Evolutionary conservation across 2,329 filamentous ascomycete species (phyloP).

Genomic region (Zalaria obscura): DNA sequence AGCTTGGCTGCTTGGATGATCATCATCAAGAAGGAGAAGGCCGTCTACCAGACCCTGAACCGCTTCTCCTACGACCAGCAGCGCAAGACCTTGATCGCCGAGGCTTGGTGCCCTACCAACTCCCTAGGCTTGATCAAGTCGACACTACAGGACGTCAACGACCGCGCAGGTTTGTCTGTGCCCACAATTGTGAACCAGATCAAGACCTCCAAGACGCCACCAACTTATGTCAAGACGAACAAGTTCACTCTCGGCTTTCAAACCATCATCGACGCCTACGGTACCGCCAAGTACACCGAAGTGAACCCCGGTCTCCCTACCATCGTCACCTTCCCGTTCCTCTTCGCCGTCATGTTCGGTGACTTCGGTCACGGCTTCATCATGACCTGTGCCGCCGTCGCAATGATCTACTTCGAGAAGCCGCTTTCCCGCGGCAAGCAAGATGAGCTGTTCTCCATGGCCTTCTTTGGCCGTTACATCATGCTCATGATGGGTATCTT

Average conservation of each 20-base stretch:
- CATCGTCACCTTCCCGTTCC: slow-evolving; percentile 96
- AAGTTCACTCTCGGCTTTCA: slow-evolving; percentile 98
- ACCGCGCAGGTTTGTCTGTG: slow-evolving; percentile 87
- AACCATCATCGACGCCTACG: slow-evolving; percentile 97
- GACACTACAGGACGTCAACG: slow-evolving; percentile 91
- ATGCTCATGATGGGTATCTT: slow-evolving; percentile 96
- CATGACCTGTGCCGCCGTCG: slow-evolving; percentile 68
- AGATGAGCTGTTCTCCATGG: slow-evolving; percentile 95
- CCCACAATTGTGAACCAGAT: slow-evolving; percentile 98
- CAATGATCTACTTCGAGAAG: slow-evolving; percentile 97
- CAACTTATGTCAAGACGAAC: slow-evolving; percentile 95
- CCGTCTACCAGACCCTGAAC: slow-evolving; percentile 89
- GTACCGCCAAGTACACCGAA: slow-evolving; percentile 92
- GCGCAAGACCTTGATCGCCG: slow-evolving; percentile 88
- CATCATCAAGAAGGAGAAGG: slow-evolving; percentile 95
- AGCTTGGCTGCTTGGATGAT: slow-evolving; percentile 96
- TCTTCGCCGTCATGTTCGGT: slow-evolving; percentile 99
- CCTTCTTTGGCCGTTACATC: slow-evolving; percentile 97
- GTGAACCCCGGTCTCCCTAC: slow-evolving; percentile 93
- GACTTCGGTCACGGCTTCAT: slow-evolving; percentile 88
- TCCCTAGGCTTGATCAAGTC: slow-evolving; percentile 79
- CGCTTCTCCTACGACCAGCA: slow-evolving; percentile 93
- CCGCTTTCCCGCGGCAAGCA: slow-evolving; percentile 71
- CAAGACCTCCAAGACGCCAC: slow-evolving; percentile 89
- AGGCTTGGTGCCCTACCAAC: slow-evolving; percentile 93